Evolutionary conservation across 306 rosid species (phyloP).

Genomic region (Castanea crenata): DNA sequence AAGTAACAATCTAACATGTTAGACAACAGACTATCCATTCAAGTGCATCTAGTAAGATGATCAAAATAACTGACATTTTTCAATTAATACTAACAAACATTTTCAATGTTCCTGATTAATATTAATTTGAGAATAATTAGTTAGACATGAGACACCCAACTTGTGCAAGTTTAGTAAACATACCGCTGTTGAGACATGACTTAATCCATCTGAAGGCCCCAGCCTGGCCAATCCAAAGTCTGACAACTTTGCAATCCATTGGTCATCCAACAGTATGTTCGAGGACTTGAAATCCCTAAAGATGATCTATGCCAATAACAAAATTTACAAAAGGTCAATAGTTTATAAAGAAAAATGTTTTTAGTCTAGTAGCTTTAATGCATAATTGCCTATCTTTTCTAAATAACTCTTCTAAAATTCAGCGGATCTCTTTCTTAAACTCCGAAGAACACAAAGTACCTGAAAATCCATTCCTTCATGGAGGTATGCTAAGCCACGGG

Average conservation of each 20-base stretch:
- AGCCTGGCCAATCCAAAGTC: slow-evolving; percentile 60
- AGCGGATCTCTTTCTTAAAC: neutral
- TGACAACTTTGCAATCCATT: slow-evolving; percentile 58
- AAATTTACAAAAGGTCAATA: neutral
- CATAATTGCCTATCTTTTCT: neutral
- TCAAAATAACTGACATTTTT: neutral
- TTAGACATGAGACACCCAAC: neutral
- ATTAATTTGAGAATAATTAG: neutral
- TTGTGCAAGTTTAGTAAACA: slow-evolving; percentile 1
- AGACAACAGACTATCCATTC: neutral
- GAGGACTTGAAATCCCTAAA: slow-evolving; percentile 66
- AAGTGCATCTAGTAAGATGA: neutral
- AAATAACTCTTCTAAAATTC: neutral
- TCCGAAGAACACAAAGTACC: slow-evolving; percentile 27
- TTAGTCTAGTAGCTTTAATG: neutral
- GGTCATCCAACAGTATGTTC: slow-evolving; percentile 53
- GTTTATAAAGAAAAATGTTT: neutral
- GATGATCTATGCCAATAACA: slow-evolving; percentile 40
- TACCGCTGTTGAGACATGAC: slow-evolving; percentile 59
- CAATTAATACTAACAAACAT: neutral
- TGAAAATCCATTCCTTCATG: slow-evolving; percentile 77
- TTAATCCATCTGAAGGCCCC: slow-evolving; percentile 57
- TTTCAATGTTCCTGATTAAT: too few relatives aligned
- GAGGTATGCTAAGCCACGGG: slow-evolving; percentile 62
- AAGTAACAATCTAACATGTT: neutral